Evolutionary conservation across 1,284 basidiomycete species (phyloP).

Genomic region (Pseudozyma pruni): DNA sequence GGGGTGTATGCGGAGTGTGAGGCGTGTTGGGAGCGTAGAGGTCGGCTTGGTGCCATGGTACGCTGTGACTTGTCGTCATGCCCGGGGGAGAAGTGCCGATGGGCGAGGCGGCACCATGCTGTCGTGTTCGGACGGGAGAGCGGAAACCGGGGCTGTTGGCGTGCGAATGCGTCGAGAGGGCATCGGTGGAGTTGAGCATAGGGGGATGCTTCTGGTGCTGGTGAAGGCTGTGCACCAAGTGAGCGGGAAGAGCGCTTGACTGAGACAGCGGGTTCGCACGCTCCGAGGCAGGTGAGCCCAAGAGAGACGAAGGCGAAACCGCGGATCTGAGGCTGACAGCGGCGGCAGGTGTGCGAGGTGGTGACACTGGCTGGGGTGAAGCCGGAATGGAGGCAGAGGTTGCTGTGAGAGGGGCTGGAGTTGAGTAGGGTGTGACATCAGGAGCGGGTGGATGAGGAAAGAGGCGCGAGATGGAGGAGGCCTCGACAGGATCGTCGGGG

Average conservation of each 20-base stretch:
- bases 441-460: conserved; percentile 61
- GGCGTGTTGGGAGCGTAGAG: conserved; percentile 16
- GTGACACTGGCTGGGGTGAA: conserved; percentile 35
- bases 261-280: conserved; percentile 26
- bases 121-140: conserved; percentile 25
- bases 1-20: conserved; percentile 21
- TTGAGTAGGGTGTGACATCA: conserved; percentile 12
- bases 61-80: neutral
- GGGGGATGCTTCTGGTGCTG: conserved; percentile 33
- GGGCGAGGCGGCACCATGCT: conserved; percentile 34
- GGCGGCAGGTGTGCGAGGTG: conserved; percentile 30
- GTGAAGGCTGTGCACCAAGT: conserved; percentile 29
- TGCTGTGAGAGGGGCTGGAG: conserved; percentile 8
- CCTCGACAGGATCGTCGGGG: conserved; percentile 59
- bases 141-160: conserved; percentile 25
- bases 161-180: conserved; percentile 2
- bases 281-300: conserved; percentile 29
- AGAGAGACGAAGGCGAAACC: conserved; percentile 12
- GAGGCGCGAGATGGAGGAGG: conserved; percentile 54
- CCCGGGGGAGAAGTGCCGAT: conserved; percentile 27
- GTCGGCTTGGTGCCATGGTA: conserved; percentile 13
- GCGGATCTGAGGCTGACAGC: conserved; percentile 21
- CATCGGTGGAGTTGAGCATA: conserved; percentile 5
- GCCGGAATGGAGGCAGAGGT: conserved; percentile 27
- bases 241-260: conserved; percentile 17